A percentile compares a stretch with the other conserved stretches of the same genome.
Evolutionary conservation across 805 yeast genomes (phyloP).

Genomic region (Wickerhamiella siamensis): DNA sequence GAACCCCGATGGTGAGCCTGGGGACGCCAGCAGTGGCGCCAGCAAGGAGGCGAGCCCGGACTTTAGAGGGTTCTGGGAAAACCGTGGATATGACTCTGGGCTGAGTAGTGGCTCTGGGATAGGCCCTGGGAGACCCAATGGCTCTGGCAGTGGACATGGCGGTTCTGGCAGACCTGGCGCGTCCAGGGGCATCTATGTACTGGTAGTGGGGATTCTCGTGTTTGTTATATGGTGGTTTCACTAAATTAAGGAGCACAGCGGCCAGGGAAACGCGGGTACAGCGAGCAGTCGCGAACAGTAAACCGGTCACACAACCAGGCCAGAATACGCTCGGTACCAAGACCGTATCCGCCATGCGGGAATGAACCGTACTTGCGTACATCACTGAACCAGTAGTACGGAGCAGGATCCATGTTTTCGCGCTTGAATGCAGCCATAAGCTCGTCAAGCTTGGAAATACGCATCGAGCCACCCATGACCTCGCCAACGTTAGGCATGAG

Average conservation of each 20-base stretch:
- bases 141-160: not conserved
- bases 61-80: too few species aligned
- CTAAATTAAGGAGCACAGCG: constrained; percentile 75
- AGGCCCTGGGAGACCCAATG: not conserved
- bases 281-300: constrained; percentile 95
- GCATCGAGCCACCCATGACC: constrained; percentile 98
- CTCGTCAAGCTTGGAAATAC: constrained; percentile 72
- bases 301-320: constrained; percentile 97
- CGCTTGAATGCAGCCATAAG: constrained; percentile 81
- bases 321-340: constrained; percentile 93
- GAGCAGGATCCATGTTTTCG: constrained; percentile 67
- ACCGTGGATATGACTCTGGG: too few species aligned
- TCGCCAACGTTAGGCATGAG: constrained; percentile 99
- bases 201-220: not conserved
- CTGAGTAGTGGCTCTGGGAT: too few species aligned
- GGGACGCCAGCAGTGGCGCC: not conserved
- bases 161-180: too few species aligned
- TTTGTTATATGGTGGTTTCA: not conserved
- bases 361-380: constrained; percentile 93
- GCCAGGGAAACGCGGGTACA: constrained; percentile 96
- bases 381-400: constrained; percentile 94
- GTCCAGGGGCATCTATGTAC: not conserved
- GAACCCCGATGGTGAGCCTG: not conserved
- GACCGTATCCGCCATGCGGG: constrained; percentile 98
- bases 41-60: not conserved